Base-by-base conservation (phyloP, 192 early-diverging fungal species). In the Physocladia obscura region DNA sequence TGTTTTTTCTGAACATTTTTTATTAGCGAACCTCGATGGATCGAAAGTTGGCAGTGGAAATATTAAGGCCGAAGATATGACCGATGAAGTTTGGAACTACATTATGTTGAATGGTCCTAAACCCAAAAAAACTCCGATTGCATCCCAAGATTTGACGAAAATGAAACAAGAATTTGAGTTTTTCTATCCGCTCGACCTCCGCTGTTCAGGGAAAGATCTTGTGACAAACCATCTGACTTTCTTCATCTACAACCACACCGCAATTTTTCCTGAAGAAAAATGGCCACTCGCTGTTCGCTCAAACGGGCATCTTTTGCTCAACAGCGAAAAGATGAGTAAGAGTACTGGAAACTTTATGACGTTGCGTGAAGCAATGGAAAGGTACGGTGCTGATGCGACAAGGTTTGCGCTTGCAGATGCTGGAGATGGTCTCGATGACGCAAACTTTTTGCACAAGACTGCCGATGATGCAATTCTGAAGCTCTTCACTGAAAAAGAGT, bases 141-240 rank as follows among this genome's bases (percentile, higher is more conserved):
- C 89, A 37, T 62, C 82, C 64, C 83, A 82, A 11, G 87, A 82
- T n/a, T 80, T 99, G 35, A 89, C 89, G 24, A 79, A 78, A 69
- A 82, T 98, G 72, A 87, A 86, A 52, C 91, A 91, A 51, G 95
- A 96, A 79, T 99, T 92, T 73, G 82, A 93, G 70, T 99, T 98
- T 82, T 99, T 94, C 76, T 99, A 99, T 69, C 97, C 97, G 15
- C 68, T 99, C 34, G 97, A 99, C 76, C 78, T 98, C n/a, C 91
- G 97, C 57, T 88, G 83, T 57, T 94, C 95, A 1, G 97, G 94
- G 65, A 98, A 97, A 86, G 97, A 99, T 77, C 82, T 99, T 76
- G 89, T 98, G 67, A 88, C 88, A 70, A 99, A 99, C 89, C 97
- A 99, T 71, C 81, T 99, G 79, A 93, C 94, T 13, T 99, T 99